Base-by-base conservation (phyloP, 2,329 filamentous ascomycete genomes). In the Phyllosticta citribraziliensis region DNA sequence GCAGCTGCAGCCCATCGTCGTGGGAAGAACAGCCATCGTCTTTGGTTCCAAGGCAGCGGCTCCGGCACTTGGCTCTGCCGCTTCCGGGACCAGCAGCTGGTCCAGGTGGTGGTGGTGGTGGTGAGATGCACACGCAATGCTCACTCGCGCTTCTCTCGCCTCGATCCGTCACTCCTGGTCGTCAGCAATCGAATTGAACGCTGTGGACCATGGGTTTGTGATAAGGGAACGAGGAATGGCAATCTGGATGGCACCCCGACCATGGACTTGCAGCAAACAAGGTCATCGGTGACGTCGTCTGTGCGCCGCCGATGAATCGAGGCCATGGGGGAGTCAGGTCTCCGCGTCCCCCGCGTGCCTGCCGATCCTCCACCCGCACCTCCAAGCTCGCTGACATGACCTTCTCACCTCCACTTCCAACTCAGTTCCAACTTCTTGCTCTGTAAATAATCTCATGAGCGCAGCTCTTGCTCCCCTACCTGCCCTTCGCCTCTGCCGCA, bases 311-410 rank as follows among this genome's bases (percentile, higher is more conserved):
- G 55, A 52, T 50, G 55, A 52, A 19, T 55, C 24, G 22, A 27
- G 52, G 27, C 57, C 57, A 17, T n/a, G n/a, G n/a, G n/a, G 40
- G 52, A 60, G 57, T 22, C 22, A 22, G 22, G 22, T 53, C 50
- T 40, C 57, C 57, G 57, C 58, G 52, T 33, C 35, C 58, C 33
- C 58, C 50, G 55, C 58, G 58, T 60, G 58, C 58, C 53, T 60
- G 58, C 58, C 53, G 58, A 60, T 60, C 58, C 58, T 60, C 58
- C 58, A 60, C 53, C 53, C 51, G 52, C 27, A 11, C 40, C 52
- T 60, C 3, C 22, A 22, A 22, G 22, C 22, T 50, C 25, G 25
- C 54, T 55, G 52, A 47, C 40, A n/a, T 17, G 12, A 17, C 17
- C 40, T n/a, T n/a, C 40, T 8, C 40, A 47, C 14, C 40, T n/a